phyloP scores from a whole-genome alignment of 805 yeast species.

The Cyberlindnera petersonii region DNA sequence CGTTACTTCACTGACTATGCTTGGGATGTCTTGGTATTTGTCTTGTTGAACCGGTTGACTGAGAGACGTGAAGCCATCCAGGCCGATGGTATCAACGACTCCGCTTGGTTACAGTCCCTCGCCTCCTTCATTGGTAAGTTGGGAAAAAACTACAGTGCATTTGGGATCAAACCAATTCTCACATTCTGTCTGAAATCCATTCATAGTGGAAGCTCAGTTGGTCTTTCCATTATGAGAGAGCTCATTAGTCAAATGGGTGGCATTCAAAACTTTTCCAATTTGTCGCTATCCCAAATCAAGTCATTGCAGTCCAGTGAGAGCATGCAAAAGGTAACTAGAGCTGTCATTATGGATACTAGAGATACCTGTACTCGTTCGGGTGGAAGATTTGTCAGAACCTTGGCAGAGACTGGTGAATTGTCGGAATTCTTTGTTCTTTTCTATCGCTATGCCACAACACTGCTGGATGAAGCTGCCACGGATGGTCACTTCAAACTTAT shows the following conservation, averaged over 20 bases:
- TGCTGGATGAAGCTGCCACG: constrained; percentile 32
- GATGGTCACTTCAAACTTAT: constrained; percentile 63
- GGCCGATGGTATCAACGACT: constrained; percentile 73
- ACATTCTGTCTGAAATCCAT: constrained; percentile 59
- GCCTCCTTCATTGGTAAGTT: constrained; percentile 75
- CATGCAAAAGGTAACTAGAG: constrained; percentile 51
- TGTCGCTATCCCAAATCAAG: constrained; percentile 61
- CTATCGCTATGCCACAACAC: constrained; percentile 42
- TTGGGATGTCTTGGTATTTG: constrained; percentile 81
- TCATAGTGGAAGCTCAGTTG: constrained; percentile 53
- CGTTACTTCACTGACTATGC: constrained; percentile 69
- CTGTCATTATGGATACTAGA: constrained; percentile 51
- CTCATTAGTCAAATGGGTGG: constrained; percentile 75
- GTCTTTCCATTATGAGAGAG: constrained; percentile 62
- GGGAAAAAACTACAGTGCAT: constrained; percentile 46
- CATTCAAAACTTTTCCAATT: constrained; percentile 61
- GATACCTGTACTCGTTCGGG: constrained; percentile 46
- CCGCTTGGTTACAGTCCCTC: constrained; percentile 83
- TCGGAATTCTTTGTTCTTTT: constrained; percentile 67
- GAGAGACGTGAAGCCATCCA: constrained; percentile 65
- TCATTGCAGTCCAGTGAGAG: constrained; percentile 60
- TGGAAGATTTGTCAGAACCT: constrained; percentile 40
- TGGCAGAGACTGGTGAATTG: constrained; percentile 42
- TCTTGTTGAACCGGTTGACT: constrained; percentile 65
- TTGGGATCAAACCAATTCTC: constrained; percentile 63